Base-by-base conservation (phyloP, 2,329 filamentous ascomycete genomes). In the Neurospora crassa region DNA sequence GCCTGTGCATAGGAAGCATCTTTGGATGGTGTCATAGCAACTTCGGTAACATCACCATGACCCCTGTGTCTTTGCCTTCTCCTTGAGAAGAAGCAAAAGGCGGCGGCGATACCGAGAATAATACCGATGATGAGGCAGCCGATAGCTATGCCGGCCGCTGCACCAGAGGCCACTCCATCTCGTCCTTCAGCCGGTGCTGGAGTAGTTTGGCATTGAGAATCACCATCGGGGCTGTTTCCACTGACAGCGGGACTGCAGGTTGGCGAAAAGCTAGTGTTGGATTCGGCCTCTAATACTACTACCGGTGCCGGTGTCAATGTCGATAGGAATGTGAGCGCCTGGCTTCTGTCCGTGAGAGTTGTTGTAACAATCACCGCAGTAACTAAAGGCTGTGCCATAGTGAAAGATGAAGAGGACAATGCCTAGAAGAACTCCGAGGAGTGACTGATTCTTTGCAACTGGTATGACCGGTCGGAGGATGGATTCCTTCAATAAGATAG, bases 61-160 rank as follows among this genome's bases (percentile, higher is more conserved):
- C 63, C 40, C 42, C 24, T 20, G 53, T 67, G 68, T 47, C 24
- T 16, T 68, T 74, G 43, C 45, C 7, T 40, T 74, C 74, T 70
- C 14, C 74, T 73, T 29, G 74, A 73, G 16, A 79, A 68, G 1
- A 82, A 69, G 5, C 80, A 68, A 45, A 78, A 77, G 3, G 76
- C 76, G 0, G 71, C 76, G 0, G 78, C 45, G 6, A 70, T 42
- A 40, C 71, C 74, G n/a, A 73, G 34, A 16, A 73, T 43, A 20
- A 68, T 34, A 8, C 80, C 80, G 4, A 69, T 76, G 6, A 78
- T 2, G 34, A 75, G 34, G 45, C 79, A 79, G 0, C 77, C 80
- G 10, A 81, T 73, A 0, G 78, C 78, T 53, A 76, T 72, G 5
- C 80, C 80, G 5, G 75, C 78, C 24, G 77, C 70, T 12, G 74